These are phyloP conservation scores for Pseudoscleropodium purum DNA, from an alignment of 225 moss, liverwort and hornwort genomes.

Conservation along the genomic window DNA sequence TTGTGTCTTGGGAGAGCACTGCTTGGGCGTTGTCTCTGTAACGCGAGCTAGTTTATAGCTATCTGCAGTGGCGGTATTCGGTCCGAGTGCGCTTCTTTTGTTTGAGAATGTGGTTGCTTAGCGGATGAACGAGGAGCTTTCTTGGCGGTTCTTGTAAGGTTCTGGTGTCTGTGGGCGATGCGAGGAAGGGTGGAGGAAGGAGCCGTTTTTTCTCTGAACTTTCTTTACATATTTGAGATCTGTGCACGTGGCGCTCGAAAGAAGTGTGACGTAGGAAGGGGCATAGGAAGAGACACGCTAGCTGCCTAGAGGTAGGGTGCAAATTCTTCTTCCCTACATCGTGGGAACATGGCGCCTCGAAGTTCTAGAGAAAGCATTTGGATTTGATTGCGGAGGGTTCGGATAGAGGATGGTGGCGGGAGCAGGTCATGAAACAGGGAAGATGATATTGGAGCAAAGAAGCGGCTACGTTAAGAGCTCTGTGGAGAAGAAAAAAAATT, in stretches of 20 bases:
- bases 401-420: slow-evolving; percentile 37
- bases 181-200: neutral
- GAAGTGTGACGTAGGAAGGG: neutral
- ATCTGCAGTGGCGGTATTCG: neutral
- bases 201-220: neutral
- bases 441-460: slow-evolving; percentile 35
- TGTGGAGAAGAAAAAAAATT: slow-evolving; percentile 12
- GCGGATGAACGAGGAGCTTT: neutral
- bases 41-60: neutral
- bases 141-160: neutral
- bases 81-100: neutral
- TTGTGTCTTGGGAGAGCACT: neutral
- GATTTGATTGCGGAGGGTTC: neutral
- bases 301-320: neutral
- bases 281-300: neutral
- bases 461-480: slow-evolving; percentile 14
- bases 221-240: neutral
- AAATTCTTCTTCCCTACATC: neutral
- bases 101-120: neutral
- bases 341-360: neutral
- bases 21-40: neutral
- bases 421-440: slow-evolving; percentile 24
- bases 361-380: neutral
- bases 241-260: neutral
- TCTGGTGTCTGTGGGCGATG: neutral